Conservation (phyloP, 352 stramenopile genomes). For the Phytophthora fragariae region DNA sequence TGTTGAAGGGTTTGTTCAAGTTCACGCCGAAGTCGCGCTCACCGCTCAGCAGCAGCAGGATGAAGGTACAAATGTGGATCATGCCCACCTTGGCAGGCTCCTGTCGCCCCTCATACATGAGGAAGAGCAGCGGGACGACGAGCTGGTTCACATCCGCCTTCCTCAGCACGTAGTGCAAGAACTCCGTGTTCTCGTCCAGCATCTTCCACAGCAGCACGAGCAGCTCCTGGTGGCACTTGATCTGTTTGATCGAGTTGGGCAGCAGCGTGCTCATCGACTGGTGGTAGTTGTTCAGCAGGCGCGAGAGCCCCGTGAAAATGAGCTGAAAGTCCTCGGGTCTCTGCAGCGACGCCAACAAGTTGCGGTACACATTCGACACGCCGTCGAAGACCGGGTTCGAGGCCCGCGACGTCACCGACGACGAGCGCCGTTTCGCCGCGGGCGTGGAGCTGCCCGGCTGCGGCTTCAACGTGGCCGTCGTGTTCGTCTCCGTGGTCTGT, state of each 20-base stretch:
- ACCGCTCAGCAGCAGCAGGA: constrained; percentile 96
- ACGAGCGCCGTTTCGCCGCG: constrained; percentile 37
- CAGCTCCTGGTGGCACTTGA: constrained; percentile 98
- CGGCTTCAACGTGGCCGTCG: constrained; percentile 58
- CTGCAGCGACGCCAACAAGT: constrained; percentile 70
- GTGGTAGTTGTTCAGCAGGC: constrained; percentile 98
- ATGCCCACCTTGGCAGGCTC: constrained; percentile 95
- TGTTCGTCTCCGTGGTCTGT: constrained; percentile 59
- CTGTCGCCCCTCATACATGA: constrained; percentile 95
- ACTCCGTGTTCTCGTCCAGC: constrained; percentile 97
- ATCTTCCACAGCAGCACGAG: constrained; percentile 99
- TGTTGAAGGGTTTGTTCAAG: constrained; percentile 97
- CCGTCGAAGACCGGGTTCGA: constrained; percentile 53
- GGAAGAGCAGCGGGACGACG: constrained; percentile 85
- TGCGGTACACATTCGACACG: constrained; percentile 74
- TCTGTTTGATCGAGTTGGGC: constrained; percentile 93
- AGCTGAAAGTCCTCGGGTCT: constrained; percentile 92
- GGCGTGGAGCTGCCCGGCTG: constrained; percentile 53
- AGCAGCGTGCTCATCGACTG: constrained; percentile 94
- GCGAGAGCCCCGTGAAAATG: constrained; percentile 94
- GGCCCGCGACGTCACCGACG: constrained; percentile 28
- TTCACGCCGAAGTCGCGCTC: constrained; percentile 97
- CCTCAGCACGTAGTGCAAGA: constrained; percentile 95
- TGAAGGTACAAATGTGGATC: constrained; percentile 99
- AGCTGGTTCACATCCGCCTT: constrained; percentile 95